Base-by-base conservation (phyloP, 495 filamentous ascomycete species). In the Aspergillus sclerotioniger region DNA sequence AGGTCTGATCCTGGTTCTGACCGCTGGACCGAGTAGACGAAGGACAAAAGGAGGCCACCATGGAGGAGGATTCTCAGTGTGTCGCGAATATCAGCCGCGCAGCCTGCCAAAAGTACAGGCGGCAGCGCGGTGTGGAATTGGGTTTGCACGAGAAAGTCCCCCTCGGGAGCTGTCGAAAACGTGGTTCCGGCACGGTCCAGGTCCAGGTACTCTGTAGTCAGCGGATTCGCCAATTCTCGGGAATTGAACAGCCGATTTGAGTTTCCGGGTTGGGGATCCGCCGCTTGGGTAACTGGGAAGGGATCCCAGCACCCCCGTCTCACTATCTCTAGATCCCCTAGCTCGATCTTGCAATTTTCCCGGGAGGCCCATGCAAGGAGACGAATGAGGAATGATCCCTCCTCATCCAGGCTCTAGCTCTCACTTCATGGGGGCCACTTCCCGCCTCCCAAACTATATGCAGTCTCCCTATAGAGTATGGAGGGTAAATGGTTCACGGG, bases 311-410 rank as follows among this genome's bases (percentile, higher is more conserved):
- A 15, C 37, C 37, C 37, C 7, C 5, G 12, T n/a, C 13, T 41
- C 37, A 12, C 9, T 39, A 39, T 39, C 35, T 39, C 15, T 41
- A 12, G 37, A n/a, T 41, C 37, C 37, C 37, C 37, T 41, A 41
- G 37, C 37, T 41, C 37, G 37, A 41, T 41, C 37, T 41, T 13
- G 37, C 37, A 41, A 41, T 41, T 41, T 41, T 5, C 29, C 28
- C 32, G 25, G 28, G 15, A 51, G 29, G 29, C 32, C 48, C 17
- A 51, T 51, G 48, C 48, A 51, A 51, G 48, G 48, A 51, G 48
- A 28, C 48, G 2, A 19, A 51, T 51, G 37, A 41, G 37, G 37
- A 41, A 41, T 41, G 37, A 41, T 15, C 12, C 37, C 13, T 41
- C 37, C 37, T 41, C 37, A 41, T 13, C 37, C 37, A 41, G 37